Evolutionary conservation across 2,329 filamentous ascomycete species (phyloP).

Genomic region (Onygena corvina): DNA sequence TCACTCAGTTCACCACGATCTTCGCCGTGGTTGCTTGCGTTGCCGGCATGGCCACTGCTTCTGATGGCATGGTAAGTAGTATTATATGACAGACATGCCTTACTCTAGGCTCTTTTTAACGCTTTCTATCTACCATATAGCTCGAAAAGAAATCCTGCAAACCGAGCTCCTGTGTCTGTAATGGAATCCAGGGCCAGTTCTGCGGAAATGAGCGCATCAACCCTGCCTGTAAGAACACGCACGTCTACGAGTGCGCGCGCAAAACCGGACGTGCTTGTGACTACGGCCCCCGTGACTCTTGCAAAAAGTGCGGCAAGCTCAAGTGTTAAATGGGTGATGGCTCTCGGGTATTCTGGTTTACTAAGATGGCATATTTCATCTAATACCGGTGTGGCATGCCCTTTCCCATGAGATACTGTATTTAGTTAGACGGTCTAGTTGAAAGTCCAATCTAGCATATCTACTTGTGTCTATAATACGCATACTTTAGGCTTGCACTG

Average conservation of each 20-base stretch:
- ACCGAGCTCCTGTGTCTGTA: conserved; percentile 15
- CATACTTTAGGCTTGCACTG: no score
- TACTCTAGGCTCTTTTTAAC: no score
- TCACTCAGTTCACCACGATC: not conserved
- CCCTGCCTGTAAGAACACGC: conserved; percentile 12
- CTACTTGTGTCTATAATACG: no score
- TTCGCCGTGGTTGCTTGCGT: conserved; percentile 1
- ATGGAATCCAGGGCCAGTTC: conserved; percentile 15
- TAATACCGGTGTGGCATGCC: not conserved
- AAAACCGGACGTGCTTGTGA: conserved; percentile 14
- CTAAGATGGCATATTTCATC: not conserved
- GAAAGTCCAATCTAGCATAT: no score
- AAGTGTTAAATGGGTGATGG: conserved; percentile 11
- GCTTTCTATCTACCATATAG: conserved; percentile 7
- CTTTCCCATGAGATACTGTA: not conserved
- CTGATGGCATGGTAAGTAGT: not conserved
- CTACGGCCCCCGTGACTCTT: conserved; percentile 15
- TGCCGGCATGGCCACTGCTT: not conserved
- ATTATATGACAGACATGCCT: no score
- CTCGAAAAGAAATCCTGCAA: conserved; percentile 15
- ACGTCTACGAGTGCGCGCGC: conserved; percentile 16
- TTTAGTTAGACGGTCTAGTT: not conserved
- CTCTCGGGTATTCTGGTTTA: not conserved
- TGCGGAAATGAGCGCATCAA: conserved; percentile 16
- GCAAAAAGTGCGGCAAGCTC: conserved; percentile 14